A percentile compares a stretch with the other conserved stretches of the same genome.
Conservation (phyloP, 805 yeast genomes). For the Peterozyma xylosa region DNA sequence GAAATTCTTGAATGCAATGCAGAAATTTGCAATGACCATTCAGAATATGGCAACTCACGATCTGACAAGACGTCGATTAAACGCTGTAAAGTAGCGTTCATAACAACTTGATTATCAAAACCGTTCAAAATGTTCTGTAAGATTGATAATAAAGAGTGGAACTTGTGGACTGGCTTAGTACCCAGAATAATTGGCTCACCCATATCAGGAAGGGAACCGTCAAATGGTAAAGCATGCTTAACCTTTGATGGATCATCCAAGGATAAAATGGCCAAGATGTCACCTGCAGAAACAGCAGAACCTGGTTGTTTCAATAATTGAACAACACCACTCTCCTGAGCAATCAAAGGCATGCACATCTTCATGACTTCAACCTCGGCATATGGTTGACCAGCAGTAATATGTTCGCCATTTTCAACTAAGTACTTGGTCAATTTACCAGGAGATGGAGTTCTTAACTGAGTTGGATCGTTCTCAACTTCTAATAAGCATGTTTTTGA, state of each 20-base stretch:
- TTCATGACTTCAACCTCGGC: slow-evolving; percentile 99
- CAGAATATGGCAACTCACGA: slow-evolving; percentile 83
- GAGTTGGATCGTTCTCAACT: slow-evolving; percentile 97
- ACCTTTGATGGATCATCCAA: slow-evolving; percentile 96
- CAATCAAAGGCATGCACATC: slow-evolving; percentile 96
- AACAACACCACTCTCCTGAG: slow-evolving; percentile 88
- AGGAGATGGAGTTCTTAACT: slow-evolving; percentile 96
- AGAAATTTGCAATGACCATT: slow-evolving; percentile 80
- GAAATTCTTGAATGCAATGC: slow-evolving; percentile 93
- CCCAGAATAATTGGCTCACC: slow-evolving; percentile 84
- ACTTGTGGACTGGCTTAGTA: slow-evolving; percentile 74
- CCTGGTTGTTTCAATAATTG: slow-evolving; percentile 97
- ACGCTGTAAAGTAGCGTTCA: slow-evolving; percentile 74
- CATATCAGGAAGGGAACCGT: slow-evolving; percentile 84
- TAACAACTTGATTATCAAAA: slow-evolving; percentile 90
- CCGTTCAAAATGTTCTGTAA: slow-evolving; percentile 81
- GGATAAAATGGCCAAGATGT: slow-evolving; percentile 88
- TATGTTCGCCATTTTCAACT: slow-evolving; percentile 94
- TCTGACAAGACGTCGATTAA: slow-evolving; percentile 69
- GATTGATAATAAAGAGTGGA: slow-evolving; percentile 47
- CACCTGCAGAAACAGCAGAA: slow-evolving; percentile 94
- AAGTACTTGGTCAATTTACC: slow-evolving; percentile 93
- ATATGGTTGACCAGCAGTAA: slow-evolving; percentile 83
- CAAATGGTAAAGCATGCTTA: slow-evolving; percentile 91
- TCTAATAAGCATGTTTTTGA: slow-evolving; percentile 92